Base-by-base conservation (phyloP, 2,329 filamentous ascomycete genomes). In the Sporothrix sp. region DNA sequence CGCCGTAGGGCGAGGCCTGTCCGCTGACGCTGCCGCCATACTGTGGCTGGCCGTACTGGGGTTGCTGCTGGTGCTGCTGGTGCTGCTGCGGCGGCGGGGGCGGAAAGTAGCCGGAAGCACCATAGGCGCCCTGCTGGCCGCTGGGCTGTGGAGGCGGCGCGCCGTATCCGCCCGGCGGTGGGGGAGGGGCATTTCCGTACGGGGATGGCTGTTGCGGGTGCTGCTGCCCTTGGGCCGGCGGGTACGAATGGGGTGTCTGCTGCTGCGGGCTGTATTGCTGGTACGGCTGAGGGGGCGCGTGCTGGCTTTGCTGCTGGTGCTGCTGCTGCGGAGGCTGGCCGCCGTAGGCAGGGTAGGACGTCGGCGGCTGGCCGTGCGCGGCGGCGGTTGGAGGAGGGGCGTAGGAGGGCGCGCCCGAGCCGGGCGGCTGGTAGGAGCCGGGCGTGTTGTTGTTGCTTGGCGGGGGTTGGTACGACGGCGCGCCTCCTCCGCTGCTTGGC, bases 41-140 rank as follows among this genome's bases (percentile, higher is more conserved):
- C 18, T 39, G 44, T 18, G 48, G 44, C 44, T 53, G 52, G 8
- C 48, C 48, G n/a, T 53, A 50, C 25, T 50, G 50, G 11, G 32
- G 40, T 18, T 35, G 48, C 40, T 42, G 47, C 28, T 23, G 32
- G 2, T n/a, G 37, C 16, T 36, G 38, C n/a, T 30, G 23, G 1
- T 16, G 33, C n/a, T 9, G 43, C 44, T 51, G 48, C 11, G 39
- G 18, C n/a, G 52, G 52, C 23, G 52, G 52, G 2, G 52, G 52
- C 4, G 52, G 52, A 44, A 44, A 54, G 33, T 55, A 55, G 33
- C 42, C 44, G 2, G 47, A 38, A 4, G 53, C 38, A 18, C 61
- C 56, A 32, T 58, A 56, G 6, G 59, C 60, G 33, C 62, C 60
- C 4, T 21, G 36, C 16, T 47, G 43, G 10, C 36, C 27, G 37